Evolutionary conservation across 2,329 filamentous ascomycete genomes (phyloP).

Genomic region (Colletotrichum liaoningense): DNA sequence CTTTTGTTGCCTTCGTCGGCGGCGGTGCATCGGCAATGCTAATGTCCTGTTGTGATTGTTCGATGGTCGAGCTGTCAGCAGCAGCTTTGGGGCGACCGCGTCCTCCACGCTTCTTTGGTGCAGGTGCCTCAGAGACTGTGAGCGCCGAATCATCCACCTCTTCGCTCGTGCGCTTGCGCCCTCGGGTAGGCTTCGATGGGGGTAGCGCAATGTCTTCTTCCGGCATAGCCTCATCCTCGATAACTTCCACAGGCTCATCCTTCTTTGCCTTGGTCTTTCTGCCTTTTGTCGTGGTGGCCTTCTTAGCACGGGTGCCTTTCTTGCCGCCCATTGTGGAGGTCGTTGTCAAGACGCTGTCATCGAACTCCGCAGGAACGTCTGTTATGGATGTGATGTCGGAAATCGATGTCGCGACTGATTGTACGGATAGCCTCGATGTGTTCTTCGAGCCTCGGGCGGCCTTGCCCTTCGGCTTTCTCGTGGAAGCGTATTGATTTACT

Average conservation of each 20-base stretch:
- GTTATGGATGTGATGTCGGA: conserved; percentile 62
- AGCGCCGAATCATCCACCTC: conserved; percentile 62
- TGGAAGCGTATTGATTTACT: conserved; percentile 64
- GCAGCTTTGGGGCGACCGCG: conserved; percentile 61
- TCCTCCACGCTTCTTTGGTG: conserved; percentile 69
- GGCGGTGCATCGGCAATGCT: conserved; percentile 52
- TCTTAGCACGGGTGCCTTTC: conserved; percentile 64
- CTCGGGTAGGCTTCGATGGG: conserved; percentile 56
- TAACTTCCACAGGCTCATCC: conserved; percentile 62
- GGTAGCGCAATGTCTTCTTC: conserved; percentile 51
- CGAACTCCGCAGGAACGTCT: conserved; percentile 61
- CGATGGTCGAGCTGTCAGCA: conserved; percentile 51
- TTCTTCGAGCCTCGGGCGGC: conserved; percentile 71
- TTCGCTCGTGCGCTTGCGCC: conserved; percentile 73
- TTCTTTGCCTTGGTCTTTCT: conserved; percentile 67
- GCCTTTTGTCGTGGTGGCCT: conserved; percentile 59
- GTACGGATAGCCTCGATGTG: conserved; percentile 71
- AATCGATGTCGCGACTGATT: conserved; percentile 63
- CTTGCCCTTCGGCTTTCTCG: conserved; percentile 70
- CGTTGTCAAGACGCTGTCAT: conserved; percentile 71
- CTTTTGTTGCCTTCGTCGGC: conserved; percentile 44
- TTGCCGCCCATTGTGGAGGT: conserved; percentile 67
- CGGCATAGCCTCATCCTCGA: conserved; percentile 32
- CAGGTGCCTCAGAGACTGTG: conserved; percentile 58
- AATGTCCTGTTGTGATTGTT: conserved; percentile 50